Evolutionary conservation across 371 early-diverging fungal genomes (phyloP).

Genomic region (Lichtheimia corymbifera): DNA sequence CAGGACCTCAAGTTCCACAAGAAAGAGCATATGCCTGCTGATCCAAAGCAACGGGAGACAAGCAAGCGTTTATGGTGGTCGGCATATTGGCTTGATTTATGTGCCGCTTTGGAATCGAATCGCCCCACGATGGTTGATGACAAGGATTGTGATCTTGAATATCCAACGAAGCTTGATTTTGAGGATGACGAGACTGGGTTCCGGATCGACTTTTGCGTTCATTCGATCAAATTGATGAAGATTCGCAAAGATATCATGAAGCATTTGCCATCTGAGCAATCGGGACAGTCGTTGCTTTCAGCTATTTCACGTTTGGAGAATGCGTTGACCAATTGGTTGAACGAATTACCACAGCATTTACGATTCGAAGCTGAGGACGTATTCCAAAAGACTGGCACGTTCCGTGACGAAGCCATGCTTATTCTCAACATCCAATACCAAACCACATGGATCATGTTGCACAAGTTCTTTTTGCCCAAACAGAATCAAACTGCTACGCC

Average conservation of each 20-base stretch:
- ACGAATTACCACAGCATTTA: constrained; percentile 43
- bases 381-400: constrained; percentile 42
- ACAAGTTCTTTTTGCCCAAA: constrained; percentile 52
- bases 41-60: constrained; percentile 54
- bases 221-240: constrained; percentile 59
- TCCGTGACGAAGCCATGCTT: constrained; percentile 42
- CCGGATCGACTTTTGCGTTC: constrained; percentile 50
- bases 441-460: constrained; percentile 54
- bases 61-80: constrained; percentile 69
- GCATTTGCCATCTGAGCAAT: constrained; percentile 51
- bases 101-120: constrained; percentile 53
- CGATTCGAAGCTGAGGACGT: constrained; percentile 30
- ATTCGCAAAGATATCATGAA: constrained; percentile 62
- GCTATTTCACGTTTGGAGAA: constrained; percentile 60
- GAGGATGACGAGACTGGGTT: constrained; percentile 53
- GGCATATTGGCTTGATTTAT: constrained; percentile 61
- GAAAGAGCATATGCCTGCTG: constrained; percentile 54
- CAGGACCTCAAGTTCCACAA: constrained; percentile 66
- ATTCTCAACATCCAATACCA: constrained; percentile 48
- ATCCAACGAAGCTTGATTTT: constrained; percentile 49
- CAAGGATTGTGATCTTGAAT: constrained; percentile 62
- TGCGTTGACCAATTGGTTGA: constrained; percentile 54
- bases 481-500: constrained; percentile 42
- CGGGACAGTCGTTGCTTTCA: constrained; percentile 46
- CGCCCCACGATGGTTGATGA: constrained; percentile 65